Evolutionary conservation across 306 rosid species (phyloP), one percentile per base, ranked within the genome.

Genomic region (Cercis canadensis): DNA sequence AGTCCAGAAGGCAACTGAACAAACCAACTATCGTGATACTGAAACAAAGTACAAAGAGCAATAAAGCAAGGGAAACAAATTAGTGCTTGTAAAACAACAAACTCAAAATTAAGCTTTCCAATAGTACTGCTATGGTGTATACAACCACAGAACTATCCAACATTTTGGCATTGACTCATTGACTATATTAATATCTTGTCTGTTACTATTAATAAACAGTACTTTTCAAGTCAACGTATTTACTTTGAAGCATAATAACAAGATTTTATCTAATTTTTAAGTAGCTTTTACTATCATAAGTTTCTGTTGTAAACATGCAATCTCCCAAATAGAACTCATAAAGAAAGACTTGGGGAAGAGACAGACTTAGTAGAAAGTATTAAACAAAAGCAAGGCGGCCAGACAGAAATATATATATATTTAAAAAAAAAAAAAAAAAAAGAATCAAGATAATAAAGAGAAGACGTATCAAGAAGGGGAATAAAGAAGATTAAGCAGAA

Each of bases 1-100:
- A 56, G 50, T 29, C 33, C 34, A 45, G 5, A 59, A 16, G 47
- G 40, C 56, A 43, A 53, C 53, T 29, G 57, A 41, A 34, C 31
- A 40, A 29, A 62, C 74, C 47, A 55, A 13, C 39, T 62, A 51
- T 62, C 6, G 47, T 7, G 50, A 29, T 21, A 31, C 8, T 60
- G 76, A 60, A 69, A 69, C 14, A 24, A 64, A 49, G 51, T 53
- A 70, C 24, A 33, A 13, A 70, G 62, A 60, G 21, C 15, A 75
- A 67, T 44, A 50, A 49, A 57, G 41, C 65, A 52, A 67, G 31
- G 14, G 39, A 47, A 76, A 51, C 10, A n/a, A 9, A 64, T 53
- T 18, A 53, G 15, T 57, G 49, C 37, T 57, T 19, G 65, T 13
- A 17, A 62, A 78, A 40, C 24, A 45, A 69, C 36, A 64, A 39